Evolutionary conservation across 352 stramenopile species (phyloP), one percentile per base, ranked within the genome.

Genomic region (Pythium scleroteichum): DNA sequence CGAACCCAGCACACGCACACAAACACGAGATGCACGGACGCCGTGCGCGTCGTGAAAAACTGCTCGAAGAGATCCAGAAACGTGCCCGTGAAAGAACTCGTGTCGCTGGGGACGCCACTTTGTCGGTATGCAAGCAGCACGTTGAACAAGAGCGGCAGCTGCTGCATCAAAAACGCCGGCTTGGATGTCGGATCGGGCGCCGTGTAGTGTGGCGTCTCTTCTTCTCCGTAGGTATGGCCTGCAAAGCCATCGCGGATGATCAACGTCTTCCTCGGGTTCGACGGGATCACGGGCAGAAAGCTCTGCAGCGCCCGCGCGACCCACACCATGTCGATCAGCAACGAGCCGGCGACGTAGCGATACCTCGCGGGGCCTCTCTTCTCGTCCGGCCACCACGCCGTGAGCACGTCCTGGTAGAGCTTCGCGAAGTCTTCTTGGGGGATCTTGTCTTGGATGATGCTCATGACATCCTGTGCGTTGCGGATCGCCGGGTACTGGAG

Each of bases 1-100:
- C 70, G 70, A 6, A 75, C 9, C 67, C 67, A 78, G 23, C 67
- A 75, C 14, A 72, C 65, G 13, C 50, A 59, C 3, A 57, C 55
- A 33, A 78, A 78, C 35, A 67, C 60, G 10, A 73, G 52, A 0
- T 59, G 64, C 2, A 78, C 17, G 38, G 53, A 64, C 33, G 71
- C 60, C 22, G 60, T 41, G 22, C 57, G 56, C 9, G 48, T 66
- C 12, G 55, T 38, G 40, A 78, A 73, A 20, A 53, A 75, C 44
- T 67, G 39, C 9, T 68, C 66, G 41, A 72, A 60, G n/a, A 42
- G 40, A 14, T n/a, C 29, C 22, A 73, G 50, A 45, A 73, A 71
- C 20, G 54, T 57, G 17, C 53, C 54, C 7, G 53, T 50, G 32
- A 73, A n/a, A 20, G 22, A 23, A 2, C 20, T n/a, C 6, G 10